Base-by-base conservation (phyloP, 345 rosid species). In the Populus pruinosa region DNA sequence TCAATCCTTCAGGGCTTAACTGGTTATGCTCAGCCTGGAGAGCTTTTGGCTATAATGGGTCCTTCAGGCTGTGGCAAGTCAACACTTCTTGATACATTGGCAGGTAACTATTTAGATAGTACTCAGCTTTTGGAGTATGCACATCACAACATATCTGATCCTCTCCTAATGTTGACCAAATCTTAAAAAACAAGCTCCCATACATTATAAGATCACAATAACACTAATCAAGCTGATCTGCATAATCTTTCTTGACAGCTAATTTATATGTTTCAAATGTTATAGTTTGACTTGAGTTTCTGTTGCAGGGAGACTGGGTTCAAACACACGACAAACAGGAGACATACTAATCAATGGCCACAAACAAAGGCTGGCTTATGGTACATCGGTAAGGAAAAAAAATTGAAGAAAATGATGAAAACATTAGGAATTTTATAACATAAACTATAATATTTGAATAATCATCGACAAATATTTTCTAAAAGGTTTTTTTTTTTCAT, bases 61-160 rank as follows among this genome's bases (percentile, higher is more conserved):
- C 83, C 79, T 70, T 79, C 82, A 1, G 82, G 82, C 33, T 69
- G 71, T 64, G 82, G 82, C 78, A 79, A 79, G 67, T 76, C 83
- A 12, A 80, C 83, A 2, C 83, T 80, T 80, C 83, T 80, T 12
- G 79, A 80, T 65, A 53, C 82, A 7, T 62, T 80, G 63, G 72
- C 82, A 64, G 82, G 82, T 80, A 49, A 41, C 33, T 47, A 25
- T 12, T 11, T 20, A 25, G 1, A 1, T 6, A 29, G 18, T 1
- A 13, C 13, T 41, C 44, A 41, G 12, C 44, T 41, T 9, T 0
- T 2, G 44, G 44, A 41, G 13, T 2, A 10, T 10, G 44, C 13
- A 41, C 44, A 41, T 41, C 13, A 41, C 44, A 41, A 41, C 3
- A 41, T 41, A 41, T 10, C 12, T 41, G 44, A 41, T 41, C 44